These are phyloP conservation scores for Sonneratia caseolaris DNA, from an alignment of 345 rosid species.

Conservation along the genomic window DNA sequence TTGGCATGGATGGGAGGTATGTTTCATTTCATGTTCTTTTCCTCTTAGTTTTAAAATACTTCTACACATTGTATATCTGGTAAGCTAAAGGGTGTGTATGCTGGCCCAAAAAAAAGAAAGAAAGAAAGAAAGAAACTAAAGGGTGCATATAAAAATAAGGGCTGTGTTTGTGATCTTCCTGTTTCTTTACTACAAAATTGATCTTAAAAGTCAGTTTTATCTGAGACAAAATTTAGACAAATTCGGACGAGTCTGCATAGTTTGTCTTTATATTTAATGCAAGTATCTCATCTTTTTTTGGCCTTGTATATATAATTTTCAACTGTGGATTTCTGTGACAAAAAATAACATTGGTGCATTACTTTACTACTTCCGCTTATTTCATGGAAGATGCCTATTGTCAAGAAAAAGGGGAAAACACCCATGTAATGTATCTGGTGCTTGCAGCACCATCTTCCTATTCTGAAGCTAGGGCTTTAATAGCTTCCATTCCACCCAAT, in stretches of 20 bases:
- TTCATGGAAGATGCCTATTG: neutral
- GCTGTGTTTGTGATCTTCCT: neutral
- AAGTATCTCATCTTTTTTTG: neutral
- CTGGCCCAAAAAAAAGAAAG: too few relatives aligned
- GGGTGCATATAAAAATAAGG: neutral
- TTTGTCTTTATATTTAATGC: neutral
- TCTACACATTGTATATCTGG: neutral
- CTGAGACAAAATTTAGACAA: neutral
- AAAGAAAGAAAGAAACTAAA: too few relatives aligned
- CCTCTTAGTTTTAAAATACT: neutral
- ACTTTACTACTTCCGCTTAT: neutral
- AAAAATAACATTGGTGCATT: neutral
- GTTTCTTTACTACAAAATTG: neutral
- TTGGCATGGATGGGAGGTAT: conserved; percentile 88
- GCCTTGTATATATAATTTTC: neutral
- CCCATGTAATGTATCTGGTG: neutral
- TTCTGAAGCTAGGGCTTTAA: too few relatives aligned
- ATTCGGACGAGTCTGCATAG: neutral
- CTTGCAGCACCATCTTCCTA: neutral
- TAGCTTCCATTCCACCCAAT: neutral
- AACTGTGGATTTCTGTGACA: neutral
- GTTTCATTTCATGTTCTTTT: neutral
- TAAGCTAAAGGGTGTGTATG: neutral
- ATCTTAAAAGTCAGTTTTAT: neutral
- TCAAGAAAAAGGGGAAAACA: neutral